A percentile compares a stretch with the other conserved stretches of the same genome.
Conservation (phyloP, 2,329 filamentous ascomycete genomes). For the Helminthosporium solani region DNA sequence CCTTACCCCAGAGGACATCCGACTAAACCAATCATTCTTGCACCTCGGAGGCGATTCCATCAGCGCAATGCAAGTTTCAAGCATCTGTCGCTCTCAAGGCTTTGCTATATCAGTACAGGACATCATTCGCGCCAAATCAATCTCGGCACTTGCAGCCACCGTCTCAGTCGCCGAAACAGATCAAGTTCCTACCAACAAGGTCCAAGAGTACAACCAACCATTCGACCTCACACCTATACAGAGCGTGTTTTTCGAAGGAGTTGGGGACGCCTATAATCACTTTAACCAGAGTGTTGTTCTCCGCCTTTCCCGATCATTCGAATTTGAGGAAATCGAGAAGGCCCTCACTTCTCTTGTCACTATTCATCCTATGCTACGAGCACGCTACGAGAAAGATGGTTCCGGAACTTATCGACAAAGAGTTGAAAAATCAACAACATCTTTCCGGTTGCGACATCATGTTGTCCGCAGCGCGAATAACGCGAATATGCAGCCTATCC, state of each 20-base stretch:
- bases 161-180: constrained; percentile 16
- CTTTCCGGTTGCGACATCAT: constrained; percentile 30
- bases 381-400: constrained; percentile 35
- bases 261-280: constrained; percentile 27
- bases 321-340: constrained; percentile 23
- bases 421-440: constrained; percentile 25
- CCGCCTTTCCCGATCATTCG: constrained; percentile 23
- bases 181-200: not conserved
- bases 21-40: constrained; percentile 36
- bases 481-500: constrained; percentile 18
- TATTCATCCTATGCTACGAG: constrained; percentile 45
- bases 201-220: constrained; percentile 22
- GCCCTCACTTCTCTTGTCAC: constrained; percentile 36
- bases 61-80: constrained; percentile 39
- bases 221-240: constrained; percentile 37
- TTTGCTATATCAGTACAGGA: constrained; percentile 35
- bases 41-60: constrained; percentile 40
- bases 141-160: constrained; percentile 25
- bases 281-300: constrained; percentile 39
- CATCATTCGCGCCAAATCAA: constrained; percentile 36
- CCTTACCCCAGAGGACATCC: constrained; percentile 26
- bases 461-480: constrained; percentile 12
- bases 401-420: constrained; percentile 35
- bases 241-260: constrained; percentile 28
- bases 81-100: constrained; percentile 32